Percentiles rank a stretch among this genome's conserved stretches.
phyloP scores from a whole-genome alignment of 2,329 filamentous ascomycete species.

The Monosporascus sp. region DNA sequence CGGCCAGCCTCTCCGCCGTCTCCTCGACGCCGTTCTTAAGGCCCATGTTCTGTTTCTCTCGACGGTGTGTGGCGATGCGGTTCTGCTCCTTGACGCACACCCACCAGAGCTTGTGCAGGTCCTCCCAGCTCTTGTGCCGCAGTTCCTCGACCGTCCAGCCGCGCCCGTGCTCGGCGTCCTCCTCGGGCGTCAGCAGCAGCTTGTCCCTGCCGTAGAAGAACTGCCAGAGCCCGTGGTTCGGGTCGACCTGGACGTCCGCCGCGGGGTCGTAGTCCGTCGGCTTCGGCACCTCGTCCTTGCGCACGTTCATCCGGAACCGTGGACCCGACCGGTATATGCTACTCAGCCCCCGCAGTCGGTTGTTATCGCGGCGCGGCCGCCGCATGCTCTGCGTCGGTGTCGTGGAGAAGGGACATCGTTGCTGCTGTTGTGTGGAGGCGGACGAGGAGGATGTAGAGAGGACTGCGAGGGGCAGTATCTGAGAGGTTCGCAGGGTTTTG shows the following conservation, averaged over 20 bases:
- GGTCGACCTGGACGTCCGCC: conserved; percentile 50
- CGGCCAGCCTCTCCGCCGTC: conserved; percentile 53
- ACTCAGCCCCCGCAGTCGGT: conserved; percentile 75
- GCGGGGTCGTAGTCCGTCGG: conserved; percentile 59
- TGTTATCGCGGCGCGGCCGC: conserved; percentile 60
- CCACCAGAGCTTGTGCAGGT: conserved; percentile 92
- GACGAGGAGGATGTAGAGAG: conserved; percentile 6
- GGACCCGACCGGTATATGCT: conserved; percentile 73
- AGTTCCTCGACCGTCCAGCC: conserved; percentile 83
- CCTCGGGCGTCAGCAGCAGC: conserved; percentile 65
- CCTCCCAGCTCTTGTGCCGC: conserved; percentile 85
- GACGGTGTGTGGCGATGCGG: conserved; percentile 70
- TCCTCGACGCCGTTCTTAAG: conserved; percentile 72
- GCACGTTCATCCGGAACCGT: conserved; percentile 68
- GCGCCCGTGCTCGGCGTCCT: conserved; percentile 69
- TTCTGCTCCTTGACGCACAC: conserved; percentile 88
- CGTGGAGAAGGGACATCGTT: conserved; percentile 27
- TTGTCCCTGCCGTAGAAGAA: conserved; percentile 76
- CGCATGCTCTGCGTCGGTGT: conserved; percentile 23
- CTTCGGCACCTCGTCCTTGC: conserved; percentile 65
- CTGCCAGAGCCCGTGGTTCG: conserved; percentile 82
- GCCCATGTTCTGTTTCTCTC: conserved; percentile 62
- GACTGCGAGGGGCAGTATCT: conserved; percentile 9
- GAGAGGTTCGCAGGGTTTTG: conserved; percentile 9
- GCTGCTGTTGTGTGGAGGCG: conserved; percentile 1